Conservation (phyloP, 1,284 basidiomycete genomes). For the Trichosporon sp. region DNA sequence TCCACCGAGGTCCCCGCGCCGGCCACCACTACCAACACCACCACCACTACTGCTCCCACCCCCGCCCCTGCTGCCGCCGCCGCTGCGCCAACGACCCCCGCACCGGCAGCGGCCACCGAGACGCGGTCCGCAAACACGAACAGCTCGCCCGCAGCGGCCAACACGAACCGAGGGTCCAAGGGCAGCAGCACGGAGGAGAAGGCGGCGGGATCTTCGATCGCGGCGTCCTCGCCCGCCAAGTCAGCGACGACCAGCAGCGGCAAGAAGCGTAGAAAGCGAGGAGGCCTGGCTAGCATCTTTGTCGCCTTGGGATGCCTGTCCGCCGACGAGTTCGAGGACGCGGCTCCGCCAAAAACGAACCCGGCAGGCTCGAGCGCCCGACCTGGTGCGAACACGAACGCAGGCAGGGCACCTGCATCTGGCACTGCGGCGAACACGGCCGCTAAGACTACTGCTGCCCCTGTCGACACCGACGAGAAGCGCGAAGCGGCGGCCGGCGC, state of each 20-base stretch:
- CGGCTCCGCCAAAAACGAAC: conserved; percentile 17
- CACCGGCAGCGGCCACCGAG: background rate
- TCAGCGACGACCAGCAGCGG: conserved; percentile 3
- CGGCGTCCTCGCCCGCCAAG: background rate
- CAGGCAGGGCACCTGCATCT: background rate
- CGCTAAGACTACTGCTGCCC: background rate
- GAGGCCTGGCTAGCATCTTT: conserved; percentile 38
- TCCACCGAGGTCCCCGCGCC: background rate
- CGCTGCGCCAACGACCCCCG: background rate
- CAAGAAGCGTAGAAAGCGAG: conserved; percentile 43
- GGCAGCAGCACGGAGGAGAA: conserved; percentile 10
- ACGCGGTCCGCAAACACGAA: background rate
- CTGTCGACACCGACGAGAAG: background rate
- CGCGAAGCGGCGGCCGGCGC: background rate
- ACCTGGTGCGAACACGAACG: background rate
- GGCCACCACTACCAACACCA: background rate
- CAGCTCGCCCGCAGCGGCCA: background rate
- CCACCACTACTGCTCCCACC: too few species aligned
- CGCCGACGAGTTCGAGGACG: conserved; percentile 43
- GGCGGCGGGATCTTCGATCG: background rate
- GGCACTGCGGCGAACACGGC: background rate
- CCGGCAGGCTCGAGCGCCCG: conserved; percentile 7
- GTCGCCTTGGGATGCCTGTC: conserved; percentile 42
- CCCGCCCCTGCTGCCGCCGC: background rate
- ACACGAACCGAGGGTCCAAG: background rate